These are phyloP conservation scores for Neopestalotiopsis rosae DNA, from an alignment of 2,329 filamentous ascomycete species.

Conservation along the genomic window DNA sequence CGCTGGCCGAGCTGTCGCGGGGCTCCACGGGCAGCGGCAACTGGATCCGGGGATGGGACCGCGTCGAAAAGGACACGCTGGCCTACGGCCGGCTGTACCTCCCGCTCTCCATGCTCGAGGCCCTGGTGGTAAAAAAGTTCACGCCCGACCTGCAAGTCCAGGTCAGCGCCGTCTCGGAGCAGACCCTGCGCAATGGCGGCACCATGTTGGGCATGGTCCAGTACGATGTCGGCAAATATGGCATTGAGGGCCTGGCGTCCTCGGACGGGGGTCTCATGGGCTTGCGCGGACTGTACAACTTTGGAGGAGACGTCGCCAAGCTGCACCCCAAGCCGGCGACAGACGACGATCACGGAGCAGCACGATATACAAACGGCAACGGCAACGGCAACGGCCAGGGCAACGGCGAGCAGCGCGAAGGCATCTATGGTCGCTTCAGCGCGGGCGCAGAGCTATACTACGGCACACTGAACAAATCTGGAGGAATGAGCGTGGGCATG, in stretches of 20 bases:
- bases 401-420: slow-evolving; percentile 57
- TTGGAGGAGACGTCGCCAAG: slow-evolving; percentile 71
- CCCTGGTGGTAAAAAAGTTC: slow-evolving; percentile 79
- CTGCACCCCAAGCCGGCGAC: slow-evolving; percentile 26
- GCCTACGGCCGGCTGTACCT: slow-evolving; percentile 82
- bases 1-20: slow-evolving; percentile 67
- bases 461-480: slow-evolving; percentile 90
- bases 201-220: slow-evolving; percentile 76
- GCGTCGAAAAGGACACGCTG: slow-evolving; percentile 54
- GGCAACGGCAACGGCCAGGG: slow-evolving; percentile 29
- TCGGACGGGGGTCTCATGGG: slow-evolving; percentile 92
- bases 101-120: slow-evolving; percentile 85
- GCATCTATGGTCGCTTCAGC: slow-evolving; percentile 81
- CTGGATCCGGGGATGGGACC: slow-evolving; percentile 23
- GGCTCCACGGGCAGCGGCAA: slow-evolving; percentile 2
- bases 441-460: slow-evolving; percentile 95
- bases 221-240: slow-evolving; percentile 87
- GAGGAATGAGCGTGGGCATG: slow-evolving; percentile 86
- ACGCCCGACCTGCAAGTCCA: slow-evolving; percentile 80
- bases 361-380: slow-evolving; percentile 21
- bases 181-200: slow-evolving; percentile 74
- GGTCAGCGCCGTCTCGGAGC: slow-evolving; percentile 78
- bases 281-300: slow-evolving; percentile 90
- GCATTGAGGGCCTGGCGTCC: slow-evolving; percentile 87
- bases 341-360: slow-evolving; percentile 15